Evolutionary conservation across 441 rosid species (phyloP), one percentile per base, ranked within the genome.

Genomic region (Gossypium armourianum): DNA sequence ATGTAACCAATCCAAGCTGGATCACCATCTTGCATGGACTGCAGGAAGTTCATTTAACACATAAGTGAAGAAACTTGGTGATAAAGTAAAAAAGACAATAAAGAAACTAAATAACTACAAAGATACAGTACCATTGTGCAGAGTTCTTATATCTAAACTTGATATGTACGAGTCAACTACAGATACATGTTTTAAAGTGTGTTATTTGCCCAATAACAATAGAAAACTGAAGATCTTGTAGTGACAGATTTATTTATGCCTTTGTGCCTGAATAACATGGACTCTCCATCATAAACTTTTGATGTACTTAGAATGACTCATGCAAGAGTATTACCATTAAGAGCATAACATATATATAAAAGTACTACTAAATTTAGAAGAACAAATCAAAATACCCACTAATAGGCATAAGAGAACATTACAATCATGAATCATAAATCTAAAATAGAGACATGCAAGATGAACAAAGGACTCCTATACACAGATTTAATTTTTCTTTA

Each of bases 11-110:
- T 86, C 96, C 90, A 93, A 63, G 98, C 96, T 64, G 97, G 96
- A 79, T 88, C 96, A 47, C 89, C 92, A 76, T 72, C 83, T 90
- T 96, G 99, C 99, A 96, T 93, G 66, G 99, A 91, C 99, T 96
- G 98, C 86, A 85, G 43, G 73, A 23, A 72, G 61, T 68, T 71
- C 68, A 72, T 61, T 61, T 68, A 72, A 73, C 7, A 76, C 36
- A 62, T 61, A 60, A 77, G 72, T 68, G 43, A 67, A 57, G 9
- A 47, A 23, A 23, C 28, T 20, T 4, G n/a, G 26, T 63, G 15
- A 36, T 1, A 58, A 23, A 19, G 8, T 19, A 52, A 21, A 7
- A 52, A 36, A 16, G 1, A 47, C 43, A 24, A 24, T 19, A 62
- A 13, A 36, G 20, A 23, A 10, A 62, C n/a, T 13, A 62, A n/a